Evolutionary conservation across 192 early-diverging fungal genomes (phyloP), one percentile per base, ranked within the genome.

Genomic region (Blastocladiella britannica): DNA sequence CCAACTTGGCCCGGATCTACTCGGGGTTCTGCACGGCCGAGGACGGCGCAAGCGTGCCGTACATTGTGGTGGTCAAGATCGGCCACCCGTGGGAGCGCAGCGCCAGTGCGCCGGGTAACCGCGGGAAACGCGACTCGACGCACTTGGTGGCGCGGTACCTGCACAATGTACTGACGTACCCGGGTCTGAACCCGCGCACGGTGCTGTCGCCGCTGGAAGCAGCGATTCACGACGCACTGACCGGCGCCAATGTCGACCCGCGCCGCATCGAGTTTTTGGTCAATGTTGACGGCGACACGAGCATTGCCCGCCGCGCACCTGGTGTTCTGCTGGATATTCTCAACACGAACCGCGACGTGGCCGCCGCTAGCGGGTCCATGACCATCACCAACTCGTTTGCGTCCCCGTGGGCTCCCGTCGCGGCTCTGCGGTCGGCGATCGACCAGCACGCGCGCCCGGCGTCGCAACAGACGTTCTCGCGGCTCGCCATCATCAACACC

Each of bases 81-180:
- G 93, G 93, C 60, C 84, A 83, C 62, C 87, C 85, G 0, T 74
- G 71, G 25, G 92, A 96, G 66, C 76, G 81, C 22, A 72, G 70
- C 28, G 78, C 82, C 18, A 20, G 37, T 20, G 25, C 25, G 25
- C 90, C 92, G 26, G 93, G 93, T 29, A 97, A 97, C 69, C 76
- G 91, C 57, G 93, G 93, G 58, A 97, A 97, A 69, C 89, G 93
- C 56, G 93, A 97, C 71, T 95, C 93, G 31, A 76, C 93, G 55
- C 68, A 90, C 53, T 94, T 97, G 83, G 31, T 28, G 26, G 25
- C 29, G 56, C 28, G 56, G 25, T 57, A 20, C 37, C 37, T 47
- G 37, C 37, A 47, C 15, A 20, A 4, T 6, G 37, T 20, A 3
- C 15, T 20, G 37, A 47, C 37, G 15, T 20, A 20, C 15, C 37